Evolutionary conservation across 1,139 yeast species (phyloP).

Genomic region (Scheffersomyces quercinus): DNA sequence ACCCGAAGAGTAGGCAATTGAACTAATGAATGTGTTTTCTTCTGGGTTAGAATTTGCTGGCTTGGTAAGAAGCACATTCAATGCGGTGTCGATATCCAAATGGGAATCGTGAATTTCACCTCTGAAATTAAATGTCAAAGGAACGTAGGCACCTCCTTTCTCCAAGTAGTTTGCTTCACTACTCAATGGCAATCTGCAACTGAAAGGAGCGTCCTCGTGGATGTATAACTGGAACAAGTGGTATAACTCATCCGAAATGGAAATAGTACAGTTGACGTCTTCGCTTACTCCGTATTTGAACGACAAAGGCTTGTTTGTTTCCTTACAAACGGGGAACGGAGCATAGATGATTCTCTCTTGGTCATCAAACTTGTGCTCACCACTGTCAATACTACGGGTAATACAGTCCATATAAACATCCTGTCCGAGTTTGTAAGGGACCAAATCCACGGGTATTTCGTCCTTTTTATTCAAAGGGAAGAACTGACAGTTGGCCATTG

Average conservation of each 20-base stretch:
- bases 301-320: slow-evolving; percentile 59
- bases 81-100: slow-evolving; percentile 60
- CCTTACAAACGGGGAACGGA: slow-evolving; percentile 63
- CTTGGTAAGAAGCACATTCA: slow-evolving; percentile 56
- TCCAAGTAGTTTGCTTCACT: slow-evolving; percentile 43
- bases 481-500: slow-evolving; percentile 24
- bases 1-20: slow-evolving; percentile 65
- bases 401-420: slow-evolving; percentile 60
- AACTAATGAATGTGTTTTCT: slow-evolving; percentile 49
- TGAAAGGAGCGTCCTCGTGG: slow-evolving; percentile 76
- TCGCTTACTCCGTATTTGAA: slow-evolving; percentile 55
- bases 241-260: slow-evolving; percentile 64
- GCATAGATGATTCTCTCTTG: slow-evolving; percentile 58
- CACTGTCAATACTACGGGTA: slow-evolving; percentile 66
- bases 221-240: slow-evolving; percentile 74
- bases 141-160: slow-evolving; percentile 55
- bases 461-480: slow-evolving; percentile 38
- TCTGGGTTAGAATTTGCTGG: slow-evolving; percentile 29
- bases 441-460: slow-evolving; percentile 37
- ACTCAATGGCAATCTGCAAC: slow-evolving; percentile 62
- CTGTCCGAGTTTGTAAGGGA: slow-evolving; percentile 45
- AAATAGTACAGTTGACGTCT: slow-evolving; percentile 61
- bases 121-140: slow-evolving; percentile 64
- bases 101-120: slow-evolving; percentile 72
- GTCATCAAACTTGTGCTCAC: slow-evolving; percentile 71